Evolutionary conservation across 1,139 yeast genomes (phyloP), one percentile per base, ranked within the genome.

Genomic region (Saccharomyces pastorianus): DNA sequence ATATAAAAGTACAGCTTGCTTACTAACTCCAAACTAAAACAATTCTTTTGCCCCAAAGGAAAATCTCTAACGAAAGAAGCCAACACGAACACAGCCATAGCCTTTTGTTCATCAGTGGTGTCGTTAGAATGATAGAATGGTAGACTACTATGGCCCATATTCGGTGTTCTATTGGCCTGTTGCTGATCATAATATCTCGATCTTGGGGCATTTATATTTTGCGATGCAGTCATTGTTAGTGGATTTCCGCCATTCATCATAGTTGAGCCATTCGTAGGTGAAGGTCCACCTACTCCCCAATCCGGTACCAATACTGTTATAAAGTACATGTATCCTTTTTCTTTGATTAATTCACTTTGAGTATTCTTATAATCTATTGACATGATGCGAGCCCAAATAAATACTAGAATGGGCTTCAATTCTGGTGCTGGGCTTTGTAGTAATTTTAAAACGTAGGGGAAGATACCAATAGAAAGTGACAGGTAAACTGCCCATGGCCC

Each of bases 401-500:
- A 95, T 1, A 95, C 93, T 56, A 93, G 73, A 2, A 93, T 96
- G 0, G 99, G 98, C 64, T 90, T 90, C 57, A 95, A 75, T 64
- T 95, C 99, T 46, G 89, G 95, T 0, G 98, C 96, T 0, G 99
- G 98, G 57, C 96, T 86, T 68, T 93, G 99, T 41, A 93, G 73
- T 41, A 95, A 76, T 64, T 91, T 89, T 56, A 93, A 75, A 28
- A 95, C 96, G 67, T 95, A 95, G 0, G 99, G 98, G 71, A 93
- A 93, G 41, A 93, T 93, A 28, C 99, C 98, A 63, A 93, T 91
- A 3, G 96, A 88, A 42, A 93, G 75, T 0, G 98, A 95, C 47
- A 91, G 75, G 63, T 90, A 89, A 0, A 93, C 99, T 0, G 99
- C 98, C 95, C 96, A 89, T 0, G 99, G 97, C 0, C 99, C 99